Base-by-base conservation (phyloP, 1,139 yeast genomes). In the Williopsis jadinii region DNA sequence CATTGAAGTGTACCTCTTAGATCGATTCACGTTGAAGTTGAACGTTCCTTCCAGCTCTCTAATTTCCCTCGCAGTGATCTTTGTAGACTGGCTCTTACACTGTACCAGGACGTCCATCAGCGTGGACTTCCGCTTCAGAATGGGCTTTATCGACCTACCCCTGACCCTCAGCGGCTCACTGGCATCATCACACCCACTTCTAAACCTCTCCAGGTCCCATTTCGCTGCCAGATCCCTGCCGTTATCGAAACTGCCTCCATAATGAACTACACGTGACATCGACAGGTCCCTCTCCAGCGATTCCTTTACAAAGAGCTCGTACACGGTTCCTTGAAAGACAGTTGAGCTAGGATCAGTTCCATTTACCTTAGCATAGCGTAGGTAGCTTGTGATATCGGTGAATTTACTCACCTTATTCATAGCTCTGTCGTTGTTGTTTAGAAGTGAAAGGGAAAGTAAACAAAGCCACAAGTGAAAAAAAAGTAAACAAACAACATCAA, bases 201-300 rank as follows among this genome's bases (percentile, higher is more conserved):
- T 39, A 35, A 49, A 54, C 24, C 41, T 56, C 2, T 50, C 39
- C 27, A 80, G 55, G 43, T 76, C 67, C 87, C 87, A 80, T 36
- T 64, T 63, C 0, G 85, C 86, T 11, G 70, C 62, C 2, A 84
- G 64, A 58, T 85, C 95, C 6, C 84, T 69, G 0, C 95, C 95
- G 39, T 75, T 73, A 55, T 85, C 95, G 46, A 75, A 74, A 0
- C 85, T 67, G 0, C 94, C 92, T 2, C 95, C 95, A 42, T 71
- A 67, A 42, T 67, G 69, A 6, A 55, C 45, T 26, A 70, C 42
- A 5, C 62, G 44, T 3, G 55, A 45, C 48, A 79, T 68, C 19
- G 64, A 53, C 28, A 80, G 60, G 37, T 65, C 57, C 2, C 61
- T 43, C 41, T 66, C 60, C 3, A 82, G 61, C 48, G 73, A 68